phyloP scores from a whole-genome alignment of 495 filamentous ascomycete genomes.

The Copromyces sp. region DNA sequence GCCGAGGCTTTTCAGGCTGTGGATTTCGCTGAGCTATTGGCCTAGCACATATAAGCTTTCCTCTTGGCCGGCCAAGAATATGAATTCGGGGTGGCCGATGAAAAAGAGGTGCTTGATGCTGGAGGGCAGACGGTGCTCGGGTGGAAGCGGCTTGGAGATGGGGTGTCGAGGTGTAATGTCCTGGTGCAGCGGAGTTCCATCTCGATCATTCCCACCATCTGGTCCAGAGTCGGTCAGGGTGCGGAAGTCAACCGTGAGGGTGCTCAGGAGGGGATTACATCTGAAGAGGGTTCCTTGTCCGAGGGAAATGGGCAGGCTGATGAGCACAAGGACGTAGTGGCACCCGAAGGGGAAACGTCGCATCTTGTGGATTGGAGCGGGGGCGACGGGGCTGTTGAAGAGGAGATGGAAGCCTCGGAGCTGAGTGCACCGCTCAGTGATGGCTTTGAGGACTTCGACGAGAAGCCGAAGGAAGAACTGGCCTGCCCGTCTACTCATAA shows the following conservation, averaged over 20 bases:
- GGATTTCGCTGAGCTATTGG: neutral
- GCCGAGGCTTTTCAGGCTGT: neutral
- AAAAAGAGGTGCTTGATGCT: neutral
- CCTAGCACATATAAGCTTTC: neutral
- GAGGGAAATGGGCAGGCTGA: neutral
- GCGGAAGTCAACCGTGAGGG: neutral
- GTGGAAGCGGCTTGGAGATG: no score
- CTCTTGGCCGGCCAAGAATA: fast-evolving
- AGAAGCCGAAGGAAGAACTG: neutral
- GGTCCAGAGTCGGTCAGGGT: neutral
- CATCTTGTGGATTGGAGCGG: no score
- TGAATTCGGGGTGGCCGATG: neutral
- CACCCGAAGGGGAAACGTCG: neutral
- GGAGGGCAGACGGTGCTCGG: neutral
- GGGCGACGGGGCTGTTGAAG: neutral
- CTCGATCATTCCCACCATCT: no score
- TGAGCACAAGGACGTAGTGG: neutral
- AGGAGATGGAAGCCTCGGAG: neutral
- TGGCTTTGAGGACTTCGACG: neutral
- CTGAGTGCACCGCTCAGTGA: neutral
- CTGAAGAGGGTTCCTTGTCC: neutral
- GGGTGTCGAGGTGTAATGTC: no score
- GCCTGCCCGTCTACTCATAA: neutral
- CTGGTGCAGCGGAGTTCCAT: no score
- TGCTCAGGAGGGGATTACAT: neutral